Base-by-base conservation (phyloP, 2,329 filamentous ascomycete species). In the Claviceps digitariae region DNA sequence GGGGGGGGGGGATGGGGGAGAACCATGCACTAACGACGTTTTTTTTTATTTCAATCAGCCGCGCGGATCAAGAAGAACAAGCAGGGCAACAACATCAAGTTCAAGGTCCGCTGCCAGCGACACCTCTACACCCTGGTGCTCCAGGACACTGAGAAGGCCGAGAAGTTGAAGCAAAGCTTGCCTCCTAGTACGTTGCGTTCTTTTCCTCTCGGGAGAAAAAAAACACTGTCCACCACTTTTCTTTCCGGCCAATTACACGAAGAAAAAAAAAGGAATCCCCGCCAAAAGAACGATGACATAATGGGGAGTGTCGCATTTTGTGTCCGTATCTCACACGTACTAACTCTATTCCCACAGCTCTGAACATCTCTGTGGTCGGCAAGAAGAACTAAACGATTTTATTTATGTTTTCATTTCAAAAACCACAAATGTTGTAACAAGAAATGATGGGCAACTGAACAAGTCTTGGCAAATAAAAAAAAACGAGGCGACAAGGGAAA, bases 131-230 rank as follows among this genome's bases (percentile, higher is more conserved):
- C 93, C 66, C 85, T 98, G 67, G 87, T 95, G 72, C 85, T 98
- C 69, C 96, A 95, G 84, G 93, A 98, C 78, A 82, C 83, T 70
- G 93, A 96, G 73, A 97, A 97, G 88, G 94, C 91, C 75, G 93
- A 97, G 81, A 98, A 98, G 87, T 85, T 98, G 66, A 97, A 96
- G 90, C 91, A 97, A 83, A 90, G 84, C 73, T 82, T 98, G 62
- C 94, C 93, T 69, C 94, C 93, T 67, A 87, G 93, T 98, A 90
- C 68, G 89, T 77, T 57, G 47, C 52, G 27, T 46, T 36, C 40
- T 36, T 25, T 45, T 2, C 48, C 3, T 4, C 41, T 21, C 41
- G 4, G 17, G 15, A 40, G 17, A 17, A 6, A 20, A 40, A 40
- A 1, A 40, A 2, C 4, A 13, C 40, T 9, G 4, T 34, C 13